phyloP scores from a whole-genome alignment of 2,329 filamentous ascomycete species.

The Exophiala sideris region DNA sequence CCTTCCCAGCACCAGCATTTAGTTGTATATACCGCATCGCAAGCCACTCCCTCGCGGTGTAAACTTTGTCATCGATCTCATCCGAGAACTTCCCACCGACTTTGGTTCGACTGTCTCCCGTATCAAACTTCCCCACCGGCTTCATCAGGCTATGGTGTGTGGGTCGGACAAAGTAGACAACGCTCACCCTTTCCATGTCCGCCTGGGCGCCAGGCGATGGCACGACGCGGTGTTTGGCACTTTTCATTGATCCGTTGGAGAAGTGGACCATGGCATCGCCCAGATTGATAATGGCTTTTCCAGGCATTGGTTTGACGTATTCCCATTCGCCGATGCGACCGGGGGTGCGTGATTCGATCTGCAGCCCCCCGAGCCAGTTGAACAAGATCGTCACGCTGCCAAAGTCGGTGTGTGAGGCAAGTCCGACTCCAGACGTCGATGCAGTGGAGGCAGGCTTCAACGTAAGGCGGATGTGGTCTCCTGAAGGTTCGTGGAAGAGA shows the following conservation, averaged over 20 bases:
- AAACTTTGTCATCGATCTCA: constrained; percentile 4
- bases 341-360: constrained; percentile 35
- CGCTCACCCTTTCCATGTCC: constrained; percentile 45
- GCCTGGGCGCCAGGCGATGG: constrained; percentile 48
- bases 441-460: constrained; percentile 21
- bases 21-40: constrained; percentile 6
- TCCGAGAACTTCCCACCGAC: constrained; percentile 6
- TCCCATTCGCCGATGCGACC: constrained; percentile 42
- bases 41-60: constrained; percentile 10
- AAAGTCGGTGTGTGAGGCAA: constrained; percentile 33
- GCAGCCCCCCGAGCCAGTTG: constrained; percentile 31
- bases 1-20: not conserved
- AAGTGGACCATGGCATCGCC: constrained; percentile 46
- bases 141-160: constrained; percentile 9
- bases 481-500: constrained; percentile 35
- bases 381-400: constrained; percentile 35
- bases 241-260: constrained; percentile 40
- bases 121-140: constrained; percentile 5
- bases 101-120: not conserved
- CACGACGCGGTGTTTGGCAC: constrained; percentile 50
- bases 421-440: constrained; percentile 26
- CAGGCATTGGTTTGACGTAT: constrained; percentile 51
- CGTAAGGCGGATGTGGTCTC: constrained; percentile 51
- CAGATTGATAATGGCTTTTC: constrained; percentile 45
- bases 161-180: constrained; percentile 55